Evolutionary conservation across 352 stramenopile genomes (phyloP).

Genomic region (Phytophthora pisi): DNA sequence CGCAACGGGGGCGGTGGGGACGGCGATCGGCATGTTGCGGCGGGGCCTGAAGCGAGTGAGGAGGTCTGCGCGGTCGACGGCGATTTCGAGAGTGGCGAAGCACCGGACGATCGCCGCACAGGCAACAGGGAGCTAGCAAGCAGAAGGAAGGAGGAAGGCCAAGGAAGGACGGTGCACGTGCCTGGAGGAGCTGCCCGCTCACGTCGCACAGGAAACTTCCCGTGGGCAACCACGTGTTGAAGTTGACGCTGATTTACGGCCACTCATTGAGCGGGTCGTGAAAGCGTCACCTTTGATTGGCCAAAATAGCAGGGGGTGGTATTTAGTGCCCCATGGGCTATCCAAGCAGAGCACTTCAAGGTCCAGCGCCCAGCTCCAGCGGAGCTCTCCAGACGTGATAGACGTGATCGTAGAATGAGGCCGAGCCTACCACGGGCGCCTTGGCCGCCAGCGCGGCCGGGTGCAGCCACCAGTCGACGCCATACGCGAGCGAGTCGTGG

Average conservation of each 20-base stretch:
- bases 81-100: slow-evolving; percentile 21
- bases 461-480: slow-evolving; percentile 82
- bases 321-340: slow-evolving; percentile 8
- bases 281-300: too few relatives aligned
- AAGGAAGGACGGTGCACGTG: background rate
- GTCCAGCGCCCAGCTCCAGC: slow-evolving; percentile 18
- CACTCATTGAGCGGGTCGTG: background rate
- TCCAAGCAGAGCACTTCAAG: slow-evolving; percentile 11
- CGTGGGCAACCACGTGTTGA: slow-evolving; percentile 12
- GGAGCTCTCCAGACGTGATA: slow-evolving; percentile 69
- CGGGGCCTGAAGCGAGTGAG: background rate
- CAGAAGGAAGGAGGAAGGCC: too few relatives aligned
- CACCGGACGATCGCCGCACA: slow-evolving; percentile 1
- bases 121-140: too few relatives aligned
- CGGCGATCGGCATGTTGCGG: slow-evolving; percentile 5
- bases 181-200: background rate
- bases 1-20: background rate
- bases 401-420: slow-evolving; percentile 82
- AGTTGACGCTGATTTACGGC: slow-evolving; percentile 2
- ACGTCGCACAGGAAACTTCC: slow-evolving; percentile 14
- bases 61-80: slow-evolving; percentile 3
- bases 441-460: slow-evolving; percentile 39
- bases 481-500: slow-evolving; percentile 84
- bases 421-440: slow-evolving; percentile 64
- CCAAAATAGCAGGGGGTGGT: background rate